Evolutionary conservation across 352 stramenopile genomes (phyloP).

Genomic region (Pythium folliculosum): DNA sequence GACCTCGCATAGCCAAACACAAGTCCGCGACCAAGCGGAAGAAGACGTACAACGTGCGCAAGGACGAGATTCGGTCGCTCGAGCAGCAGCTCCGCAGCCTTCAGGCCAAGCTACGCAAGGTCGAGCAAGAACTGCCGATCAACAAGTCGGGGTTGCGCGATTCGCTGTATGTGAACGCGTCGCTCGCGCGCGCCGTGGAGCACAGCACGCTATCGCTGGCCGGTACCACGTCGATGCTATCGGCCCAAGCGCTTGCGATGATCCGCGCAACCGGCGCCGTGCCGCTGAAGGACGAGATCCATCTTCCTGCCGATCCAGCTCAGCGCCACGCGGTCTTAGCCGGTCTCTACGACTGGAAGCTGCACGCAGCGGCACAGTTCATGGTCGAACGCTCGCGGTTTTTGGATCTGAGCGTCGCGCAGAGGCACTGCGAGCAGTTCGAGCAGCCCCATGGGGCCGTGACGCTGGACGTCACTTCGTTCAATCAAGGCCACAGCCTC

Average conservation of each 20-base stretch:
- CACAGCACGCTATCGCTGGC: not conserved
- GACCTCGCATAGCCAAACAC: no score
- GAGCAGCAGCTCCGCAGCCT: not conserved
- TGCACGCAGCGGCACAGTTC: not conserved
- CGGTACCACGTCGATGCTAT: not conserved
- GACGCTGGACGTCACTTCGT: conserved; percentile 14
- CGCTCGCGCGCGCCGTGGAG: not conserved
- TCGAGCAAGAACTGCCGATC: not conserved
- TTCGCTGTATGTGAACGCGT: not conserved
- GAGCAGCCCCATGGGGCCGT: not conserved
- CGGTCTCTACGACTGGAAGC: not conserved
- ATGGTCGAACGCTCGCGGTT: conserved; percentile 11
- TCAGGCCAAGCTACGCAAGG: not conserved
- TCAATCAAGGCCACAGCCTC: conserved; percentile 10
- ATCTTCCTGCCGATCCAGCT: not conserved
- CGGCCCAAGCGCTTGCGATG: not conserved
- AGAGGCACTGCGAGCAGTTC: not conserved
- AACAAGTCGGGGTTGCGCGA: not conserved
- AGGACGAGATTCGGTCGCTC: not conserved
- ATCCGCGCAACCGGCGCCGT: not conserved
- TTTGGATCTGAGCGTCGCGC: conserved; percentile 5
- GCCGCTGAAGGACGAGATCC: not conserved
- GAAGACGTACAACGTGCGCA: not conserved
- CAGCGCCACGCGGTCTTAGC: not conserved
- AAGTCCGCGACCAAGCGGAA: not conserved